Evolutionary conservation across 2,329 filamentous ascomycete genomes (phyloP), one percentile per base, ranked within the genome.

Genomic region (Clathrospora elynae): DNA sequence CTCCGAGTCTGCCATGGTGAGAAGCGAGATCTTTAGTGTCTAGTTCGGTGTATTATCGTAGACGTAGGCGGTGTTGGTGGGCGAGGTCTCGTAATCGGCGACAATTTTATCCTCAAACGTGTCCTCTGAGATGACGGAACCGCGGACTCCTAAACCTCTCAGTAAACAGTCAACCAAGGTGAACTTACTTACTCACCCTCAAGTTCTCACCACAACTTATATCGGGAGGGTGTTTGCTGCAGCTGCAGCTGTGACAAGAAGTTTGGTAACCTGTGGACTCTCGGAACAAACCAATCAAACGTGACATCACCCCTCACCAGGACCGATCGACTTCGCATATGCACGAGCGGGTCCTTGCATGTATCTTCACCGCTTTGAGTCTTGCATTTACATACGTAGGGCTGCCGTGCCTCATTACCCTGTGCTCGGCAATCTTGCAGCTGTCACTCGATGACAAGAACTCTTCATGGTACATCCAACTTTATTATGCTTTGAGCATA

Each of bases 1-100:
- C 19, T 68, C 59, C 4, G 55, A 16, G 31, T 61, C 55, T n/a
- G 59, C 57, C 66, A 69, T 68, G 51, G 23, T 53, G 35, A 11
- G 8, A 14, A 11, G 6, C 9, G 13, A 22, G 31, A 13, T 25
- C 20, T 5, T 30, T 5, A 31, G 26, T 13, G 35, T n/a, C 10
- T 2, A n/a, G 20, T 7, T 9, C 14, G 19, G 13, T 23, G 17
- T 12, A 5, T 36, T 35, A 9, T 23, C 17, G 19, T 18, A 20
- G 40, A 22, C 8, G 19, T 18, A 4, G 17, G n/a, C 13, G 20
- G 26, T 24, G 18, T 13, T 24, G 35, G 22, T 24, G 31, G 31
- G 38, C 12, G 25, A 28, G 19, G 24, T 35, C 11, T 24, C 20
- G 33, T 19, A 18, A 12, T 34, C 7, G n/a, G 11, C 10, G 20